phyloP scores from a whole-genome alignment of 768 basidiomycete genomes.

The Leucosporidium scottii region DNA sequence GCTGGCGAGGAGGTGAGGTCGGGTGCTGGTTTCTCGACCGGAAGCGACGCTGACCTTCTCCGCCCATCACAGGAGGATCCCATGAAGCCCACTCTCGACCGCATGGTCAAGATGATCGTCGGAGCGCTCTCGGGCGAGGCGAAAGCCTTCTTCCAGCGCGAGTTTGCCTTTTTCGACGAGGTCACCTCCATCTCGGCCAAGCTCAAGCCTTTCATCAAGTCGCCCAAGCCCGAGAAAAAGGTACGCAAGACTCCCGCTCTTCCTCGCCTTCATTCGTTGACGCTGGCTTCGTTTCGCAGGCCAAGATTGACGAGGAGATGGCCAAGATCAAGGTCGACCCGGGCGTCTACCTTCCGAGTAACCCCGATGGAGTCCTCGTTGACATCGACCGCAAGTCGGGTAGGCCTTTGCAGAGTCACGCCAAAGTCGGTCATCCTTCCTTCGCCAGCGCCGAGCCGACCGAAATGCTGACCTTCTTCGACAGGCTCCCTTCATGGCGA shows the following conservation, averaged over 20 bases:
- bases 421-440: conserved; percentile 60
- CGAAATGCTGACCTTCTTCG: not conserved
- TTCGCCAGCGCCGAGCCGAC: not conserved
- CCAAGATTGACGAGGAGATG: conserved; percentile 99
- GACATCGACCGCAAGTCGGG: conserved; percentile 97
- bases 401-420: conserved; percentile 90
- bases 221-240: conserved; percentile 93
- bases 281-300: conserved; percentile 48
- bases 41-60: not conserved
- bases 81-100: conserved; percentile 91
- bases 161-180: conserved; percentile 91
- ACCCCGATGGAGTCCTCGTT: conserved; percentile 93
- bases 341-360: conserved; percentile 96
- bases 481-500: conserved; percentile 99
- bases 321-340: conserved; percentile 83
- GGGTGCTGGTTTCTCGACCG: not conserved
- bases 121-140: conserved; percentile 81
- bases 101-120: conserved; percentile 72
- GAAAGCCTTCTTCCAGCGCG: conserved; percentile 79
- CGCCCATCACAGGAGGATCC: conserved; percentile 66
- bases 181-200: conserved; percentile 98
- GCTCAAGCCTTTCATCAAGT: conserved; percentile 91
- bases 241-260: no score
- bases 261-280: no score
- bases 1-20: conserved; percentile 65